Evolutionary conservation across 345 rosid genomes (phyloP), one percentile per base, ranked within the genome.

Genomic region (Eucalyptus brandiana): DNA sequence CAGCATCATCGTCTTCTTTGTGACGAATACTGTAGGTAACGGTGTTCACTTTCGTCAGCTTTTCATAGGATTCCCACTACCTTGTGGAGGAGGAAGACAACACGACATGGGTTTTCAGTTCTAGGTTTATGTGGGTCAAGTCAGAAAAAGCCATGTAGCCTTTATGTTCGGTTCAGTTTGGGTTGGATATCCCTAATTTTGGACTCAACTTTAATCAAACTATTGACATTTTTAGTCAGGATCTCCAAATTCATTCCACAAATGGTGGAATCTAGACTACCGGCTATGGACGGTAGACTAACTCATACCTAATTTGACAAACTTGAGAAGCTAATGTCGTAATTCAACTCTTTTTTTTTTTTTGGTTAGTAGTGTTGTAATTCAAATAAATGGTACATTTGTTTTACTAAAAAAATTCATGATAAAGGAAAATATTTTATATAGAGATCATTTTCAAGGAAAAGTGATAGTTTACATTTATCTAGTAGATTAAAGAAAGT

Each of bases 181-280:
- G 69, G 17, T 60, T 4, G 9, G 0, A 13, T 26, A 28, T 26
- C 69, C 4, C 8, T 60, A 60, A 28, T 60, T 23, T 24, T 3
- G 9, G 3, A 28, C 69, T 28, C 32, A 28, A 1, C 8, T 60
- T 12, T 0, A 60, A 60, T 0, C 8, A 60, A 28, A 28, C 16
- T 13, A 2, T 60, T 13, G 16, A 28, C 69, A 60, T 17, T 1
- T 12, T 60, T 3, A 26, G 16, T 60, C 8, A 5, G 32, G 32
- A 60, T 12, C 69, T 28, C 69, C 80, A 8, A 69, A 17, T 34
- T 1, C 42, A 4, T 69, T 32, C 6, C 8, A 60, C 3, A 28
- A 60, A 60, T 69, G 40, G 42, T 8, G 80, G 80, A 69, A 16
- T 32, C 80, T 34, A 34, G 23, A 34, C 80, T 34, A 4, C 12